Conservation (phyloP, 2,329 filamentous ascomycete genomes). For the Cladobotryum mycophilum region DNA sequence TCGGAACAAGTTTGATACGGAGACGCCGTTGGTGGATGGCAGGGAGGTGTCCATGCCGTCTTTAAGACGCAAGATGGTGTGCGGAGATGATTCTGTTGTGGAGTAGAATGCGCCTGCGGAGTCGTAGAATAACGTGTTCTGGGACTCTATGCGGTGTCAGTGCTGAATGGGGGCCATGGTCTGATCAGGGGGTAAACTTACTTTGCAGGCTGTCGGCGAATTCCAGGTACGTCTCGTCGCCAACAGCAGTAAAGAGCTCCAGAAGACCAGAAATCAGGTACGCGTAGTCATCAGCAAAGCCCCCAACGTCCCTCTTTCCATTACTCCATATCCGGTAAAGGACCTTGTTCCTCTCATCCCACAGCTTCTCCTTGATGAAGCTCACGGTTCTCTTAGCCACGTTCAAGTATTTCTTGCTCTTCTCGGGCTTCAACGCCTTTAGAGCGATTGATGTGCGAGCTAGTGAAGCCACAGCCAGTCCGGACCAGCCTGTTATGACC, state of each 20-base stretch:
- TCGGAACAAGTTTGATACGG: constrained; percentile 81
- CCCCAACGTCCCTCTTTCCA: constrained; percentile 53
- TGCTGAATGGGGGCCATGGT: not conserved
- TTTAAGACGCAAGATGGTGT: constrained; percentile 81
- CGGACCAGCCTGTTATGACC: constrained; percentile 81
- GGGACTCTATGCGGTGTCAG: constrained; percentile 46
- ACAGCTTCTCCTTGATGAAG: constrained; percentile 71
- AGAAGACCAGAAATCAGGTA: constrained; percentile 79
- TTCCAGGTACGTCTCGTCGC: constrained; percentile 65
- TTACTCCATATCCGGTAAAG: constrained; percentile 71
- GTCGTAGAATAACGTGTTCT: constrained; percentile 76
- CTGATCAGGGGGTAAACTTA: constrained; percentile 28
- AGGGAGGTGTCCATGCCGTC: constrained; percentile 91
- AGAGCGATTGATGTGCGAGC: constrained; percentile 67
- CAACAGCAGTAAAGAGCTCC: constrained; percentile 77
- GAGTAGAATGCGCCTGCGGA: constrained; percentile 65
- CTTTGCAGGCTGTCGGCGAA: constrained; percentile 80
- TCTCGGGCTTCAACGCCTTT: constrained; percentile 49
- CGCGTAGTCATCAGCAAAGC: constrained; percentile 92
- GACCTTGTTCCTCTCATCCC: constrained; percentile 54
- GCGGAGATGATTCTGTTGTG: constrained; percentile 54
- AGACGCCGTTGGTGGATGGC: constrained; percentile 82
- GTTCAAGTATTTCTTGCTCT: constrained; percentile 53
- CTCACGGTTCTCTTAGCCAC: constrained; percentile 61
- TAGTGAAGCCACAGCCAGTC: constrained; percentile 78